phyloP scores from a whole-genome alignment of 495 filamentous ascomycete genomes.

The Cercophora newfieldiana region DNA sequence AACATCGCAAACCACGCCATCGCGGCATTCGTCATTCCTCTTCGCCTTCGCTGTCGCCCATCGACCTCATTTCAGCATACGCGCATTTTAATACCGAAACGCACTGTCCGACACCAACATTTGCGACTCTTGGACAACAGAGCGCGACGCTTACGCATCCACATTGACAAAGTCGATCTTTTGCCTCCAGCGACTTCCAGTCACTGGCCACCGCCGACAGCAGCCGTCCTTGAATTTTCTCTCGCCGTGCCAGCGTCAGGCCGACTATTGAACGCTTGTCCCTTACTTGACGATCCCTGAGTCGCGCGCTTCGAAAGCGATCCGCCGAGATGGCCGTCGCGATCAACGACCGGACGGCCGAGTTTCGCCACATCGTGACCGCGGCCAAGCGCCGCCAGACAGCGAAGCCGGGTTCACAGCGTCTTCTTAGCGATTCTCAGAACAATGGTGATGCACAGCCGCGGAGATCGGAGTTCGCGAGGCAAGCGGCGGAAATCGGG shows the following conservation, averaged over 20 bases:
- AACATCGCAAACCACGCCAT: conserved; percentile 12
- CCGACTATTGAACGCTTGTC: neutral
- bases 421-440: conserved; percentile 73
- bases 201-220: neutral
- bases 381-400: conserved; percentile 76
- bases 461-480: conserved; percentile 76
- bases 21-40: neutral
- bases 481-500: conserved; percentile 85
- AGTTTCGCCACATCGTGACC: conserved; percentile 86
- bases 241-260: neutral
- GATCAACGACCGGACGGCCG: conserved; percentile 94
- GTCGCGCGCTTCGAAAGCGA: neutral
- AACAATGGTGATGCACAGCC: conserved; percentile 57
- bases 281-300: neutral
- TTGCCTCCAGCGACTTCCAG: neutral
- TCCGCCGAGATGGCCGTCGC: conserved; percentile 56
- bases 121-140: neutral
- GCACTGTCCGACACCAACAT: neutral
- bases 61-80: neutral
- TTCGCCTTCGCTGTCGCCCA: conserved; percentile 3
- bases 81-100: conserved; percentile 9
- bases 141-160: conserved; percentile 13
- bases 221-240: neutral
- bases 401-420: conserved; percentile 71
- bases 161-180: neutral